A percentile compares a stretch with the other conserved stretches of the same genome.
Conservation (phyloP, 768 basidiomycete species). For the Amanita exitialis region DNA sequence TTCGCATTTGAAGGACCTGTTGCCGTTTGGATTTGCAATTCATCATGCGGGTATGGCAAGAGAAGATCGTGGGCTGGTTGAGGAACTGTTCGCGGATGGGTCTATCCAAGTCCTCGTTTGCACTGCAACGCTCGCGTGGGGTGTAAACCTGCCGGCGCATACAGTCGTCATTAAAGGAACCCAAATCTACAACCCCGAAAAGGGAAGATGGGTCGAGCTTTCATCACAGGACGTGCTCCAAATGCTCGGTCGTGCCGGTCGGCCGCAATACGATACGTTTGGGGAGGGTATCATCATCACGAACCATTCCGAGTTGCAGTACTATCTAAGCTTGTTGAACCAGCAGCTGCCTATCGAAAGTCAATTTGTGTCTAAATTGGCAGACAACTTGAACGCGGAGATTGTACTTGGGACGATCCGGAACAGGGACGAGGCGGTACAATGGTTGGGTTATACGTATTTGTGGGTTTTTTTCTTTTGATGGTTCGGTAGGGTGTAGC, state of each 20-base stretch:
- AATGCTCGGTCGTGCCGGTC: constrained; percentile 96
- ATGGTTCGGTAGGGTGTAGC: neutral
- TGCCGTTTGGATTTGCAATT: constrained; percentile 96
- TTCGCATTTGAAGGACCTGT: constrained; percentile 70
- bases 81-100: constrained; percentile 90
- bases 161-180: constrained; percentile 99
- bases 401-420: constrained; percentile 91
- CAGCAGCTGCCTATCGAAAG: constrained; percentile 97
- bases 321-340: constrained; percentile 90
- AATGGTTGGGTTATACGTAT: constrained; percentile 95
- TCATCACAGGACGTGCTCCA: constrained; percentile 95
- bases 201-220: constrained; percentile 94
- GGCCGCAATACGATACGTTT: constrained; percentile 94
- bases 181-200: constrained; percentile 98
- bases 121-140: constrained; percentile 98
- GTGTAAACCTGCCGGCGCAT: constrained; percentile 96
- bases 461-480: constrained; percentile 41
- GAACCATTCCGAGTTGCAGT: constrained; percentile 93
- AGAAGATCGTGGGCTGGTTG: constrained; percentile 84
- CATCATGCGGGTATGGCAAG: constrained; percentile 96
- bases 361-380: constrained; percentile 86
- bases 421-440: constrained; percentile 94
- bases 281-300: constrained; percentile 99
- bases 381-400: constrained; percentile 96
- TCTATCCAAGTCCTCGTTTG: constrained; percentile 91